Evolutionary conservation across 306 rosid species (phyloP).

Genomic region (Astragalus membranaceus): DNA sequence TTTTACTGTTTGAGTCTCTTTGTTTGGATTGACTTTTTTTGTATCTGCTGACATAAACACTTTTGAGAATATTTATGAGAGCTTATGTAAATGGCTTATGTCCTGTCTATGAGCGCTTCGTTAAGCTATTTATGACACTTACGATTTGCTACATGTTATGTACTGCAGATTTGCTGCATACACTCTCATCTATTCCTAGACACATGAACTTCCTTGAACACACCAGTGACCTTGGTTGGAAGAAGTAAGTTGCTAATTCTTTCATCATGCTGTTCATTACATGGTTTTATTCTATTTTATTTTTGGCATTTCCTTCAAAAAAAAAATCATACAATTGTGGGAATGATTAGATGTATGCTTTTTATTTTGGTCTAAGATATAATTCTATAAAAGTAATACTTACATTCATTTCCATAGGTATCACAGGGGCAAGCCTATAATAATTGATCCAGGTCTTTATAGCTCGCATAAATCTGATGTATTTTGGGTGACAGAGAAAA

Average conservation of each 20-base stretch:
- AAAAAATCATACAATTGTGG: neutral
- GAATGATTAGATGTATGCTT: neutral
- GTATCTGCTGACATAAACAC: too few relatives aligned
- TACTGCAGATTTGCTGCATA: constrained; percentile 31
- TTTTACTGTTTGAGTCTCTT: too few relatives aligned
- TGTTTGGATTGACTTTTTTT: too few relatives aligned
- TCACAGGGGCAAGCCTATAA: constrained; percentile 39
- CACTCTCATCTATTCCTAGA: constrained; percentile 30
- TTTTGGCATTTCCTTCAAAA: neutral
- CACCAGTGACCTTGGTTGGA: constrained; percentile 84
- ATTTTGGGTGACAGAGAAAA: constrained; percentile 37
- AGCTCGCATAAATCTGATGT: constrained; percentile 34
- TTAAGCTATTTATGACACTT: too few relatives aligned
- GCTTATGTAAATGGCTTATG: too few relatives aligned
- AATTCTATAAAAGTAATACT: neutral
- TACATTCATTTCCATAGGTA: constrained; percentile 22
- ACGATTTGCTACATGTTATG: neutral
- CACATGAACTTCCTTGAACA: constrained; percentile 41
- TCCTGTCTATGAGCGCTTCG: too few relatives aligned
- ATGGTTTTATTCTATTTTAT: neutral
- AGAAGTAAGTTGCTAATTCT: constrained; percentile 32
- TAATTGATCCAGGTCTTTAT: constrained; percentile 41
- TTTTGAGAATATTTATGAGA: too few relatives aligned
- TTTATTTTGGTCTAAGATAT: neutral
- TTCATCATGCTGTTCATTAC: neutral